Evolutionary conservation across 345 rosid genomes (phyloP), one percentile per base, ranked within the genome.

Genomic region (Eucalyptus cladocalyx): DNA sequence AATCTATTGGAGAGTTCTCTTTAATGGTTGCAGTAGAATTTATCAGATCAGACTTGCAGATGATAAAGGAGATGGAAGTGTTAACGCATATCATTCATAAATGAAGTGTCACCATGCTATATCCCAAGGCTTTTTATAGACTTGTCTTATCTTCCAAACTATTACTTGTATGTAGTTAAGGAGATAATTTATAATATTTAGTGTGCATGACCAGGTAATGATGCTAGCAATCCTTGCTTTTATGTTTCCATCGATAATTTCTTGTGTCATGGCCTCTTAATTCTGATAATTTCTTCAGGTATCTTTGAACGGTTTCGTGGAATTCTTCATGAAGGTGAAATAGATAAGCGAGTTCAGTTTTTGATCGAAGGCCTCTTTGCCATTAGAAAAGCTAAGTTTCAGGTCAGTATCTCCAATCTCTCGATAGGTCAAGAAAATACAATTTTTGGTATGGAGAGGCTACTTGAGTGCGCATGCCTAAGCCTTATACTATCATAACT

Each of bases 241-340:
- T 53, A 45, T 49, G 50, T 23, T 24, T 12, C 19, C 65, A n/a
- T 32, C 34, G 50, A 60, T 60, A 47, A 18, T 26, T 26, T 85
- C 54, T 72, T 80, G 28, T 88, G 32, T 23, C 76, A 37, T 37
- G 43, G 42, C 47, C 51, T 89, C 32, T 34, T 34, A 43, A 58
- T 62, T 86, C 19, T 87, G 89, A 58, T 92, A 87, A 69, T 89
- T 87, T 88, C 37, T 91, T 30, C 94, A 97, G 99, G 98, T 80
- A 96, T 96, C 87, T 97, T 97, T 94, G 99, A 97, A 92, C 93
- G 98, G 69, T 97, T 97, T 90, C 98, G 97, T 86, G 99, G 97
- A 62, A 97, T 97, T 87, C 95, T 97, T 88, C 99, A 96, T 90
- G 99, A 97, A 93, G 99, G 99, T 92, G 98, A 97, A 93, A 97